Conservation (phyloP, 768 basidiomycete genomes). For the Cyathus striatus region DNA sequence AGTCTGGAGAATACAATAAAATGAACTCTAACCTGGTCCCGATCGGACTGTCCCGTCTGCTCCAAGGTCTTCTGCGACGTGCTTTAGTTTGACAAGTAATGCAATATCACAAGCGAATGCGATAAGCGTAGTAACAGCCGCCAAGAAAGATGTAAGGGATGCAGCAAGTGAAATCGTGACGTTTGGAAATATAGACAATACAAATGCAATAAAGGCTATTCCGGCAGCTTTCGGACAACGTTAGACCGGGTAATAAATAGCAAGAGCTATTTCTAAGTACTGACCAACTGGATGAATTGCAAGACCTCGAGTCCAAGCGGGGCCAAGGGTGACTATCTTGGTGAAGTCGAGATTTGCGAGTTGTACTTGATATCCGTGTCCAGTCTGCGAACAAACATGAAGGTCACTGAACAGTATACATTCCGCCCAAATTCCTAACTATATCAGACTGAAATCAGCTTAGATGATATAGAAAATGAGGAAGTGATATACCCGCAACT, state of each 20-base stretch:
- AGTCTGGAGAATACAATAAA: constrained; percentile 1
- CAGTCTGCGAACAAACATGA: too few relatives aligned
- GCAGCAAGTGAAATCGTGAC: constrained; percentile 55
- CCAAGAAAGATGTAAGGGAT: constrained; percentile 64
- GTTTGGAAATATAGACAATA: constrained; percentile 60
- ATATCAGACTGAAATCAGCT: constrained; percentile 1
- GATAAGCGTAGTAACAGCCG: constrained; percentile 61
- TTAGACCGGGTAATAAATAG: background rate
- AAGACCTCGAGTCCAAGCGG: constrained; percentile 70
- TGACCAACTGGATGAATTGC: constrained; percentile 72
- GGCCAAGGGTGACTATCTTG: constrained; percentile 34
- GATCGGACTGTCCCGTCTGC: constrained; percentile 44
- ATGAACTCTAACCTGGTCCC: constrained; percentile 46
- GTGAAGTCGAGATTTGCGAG: constrained; percentile 32
- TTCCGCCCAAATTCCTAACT: constrained; percentile 77
- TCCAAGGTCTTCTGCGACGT: constrained; percentile 49
- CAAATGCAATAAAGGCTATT: constrained; percentile 59
- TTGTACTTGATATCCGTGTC: constrained; percentile 50
- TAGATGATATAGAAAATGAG: background rate
- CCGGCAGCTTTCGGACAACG: too few relatives aligned
- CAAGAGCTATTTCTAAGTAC: constrained; percentile 11
- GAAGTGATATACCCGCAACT: constrained; percentile 43
- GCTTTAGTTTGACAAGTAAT: constrained; percentile 56
- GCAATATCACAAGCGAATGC: constrained; percentile 78
- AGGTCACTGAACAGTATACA: too few relatives aligned